A percentile compares a stretch with the other conserved stretches of the same genome.
Evolutionary conservation across 108 stramenopile genomes (phyloP).

Genomic region (Seminavis robusta): DNA sequence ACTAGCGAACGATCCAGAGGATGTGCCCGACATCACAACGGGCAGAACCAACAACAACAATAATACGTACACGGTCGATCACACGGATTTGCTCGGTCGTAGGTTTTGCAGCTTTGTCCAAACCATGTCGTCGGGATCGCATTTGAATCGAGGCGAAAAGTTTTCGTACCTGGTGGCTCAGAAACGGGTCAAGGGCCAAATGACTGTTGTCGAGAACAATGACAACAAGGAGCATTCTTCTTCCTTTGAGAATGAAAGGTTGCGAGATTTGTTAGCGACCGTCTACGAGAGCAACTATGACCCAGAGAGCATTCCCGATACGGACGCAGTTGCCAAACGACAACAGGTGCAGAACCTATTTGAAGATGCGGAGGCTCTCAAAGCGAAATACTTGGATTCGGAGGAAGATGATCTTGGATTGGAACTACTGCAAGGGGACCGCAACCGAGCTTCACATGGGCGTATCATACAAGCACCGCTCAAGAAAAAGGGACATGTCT

Average conservation of each 20-base stretch:
- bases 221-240: neutral
- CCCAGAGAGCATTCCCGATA: neutral
- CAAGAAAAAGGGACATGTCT: slow-evolving; percentile 74
- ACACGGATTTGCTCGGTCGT: neutral
- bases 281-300: neutral
- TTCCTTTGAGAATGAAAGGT: too few relatives aligned
- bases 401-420: slow-evolving; percentile 61
- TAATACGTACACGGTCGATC: too few relatives aligned
- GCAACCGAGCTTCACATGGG: slow-evolving; percentile 52
- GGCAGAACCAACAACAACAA: too few relatives aligned
- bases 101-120: slow-evolving; percentile 87
- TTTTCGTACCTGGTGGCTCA: slow-evolving; percentile 83
- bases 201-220: too few relatives aligned
- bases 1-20: too few relatives aligned
- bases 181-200: slow-evolving; percentile 39
- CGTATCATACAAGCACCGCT: slow-evolving; percentile 72
- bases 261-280: too few relatives aligned
- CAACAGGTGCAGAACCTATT: slow-evolving; percentile 17
- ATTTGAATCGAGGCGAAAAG: slow-evolving; percentile 62
- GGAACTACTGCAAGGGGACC: slow-evolving; percentile 61
- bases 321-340: slow-evolving; percentile 41
- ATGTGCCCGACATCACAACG: too few relatives aligned
- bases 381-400: slow-evolving; percentile 48
- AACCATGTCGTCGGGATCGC: slow-evolving; percentile 50
- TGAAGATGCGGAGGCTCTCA: slow-evolving; percentile 31